Percentiles rank a stretch among this genome's conserved stretches.
Evolutionary conservation across 2,329 filamentous ascomycete genomes (phyloP).

Genomic region (Zymoseptoria crescenta): DNA sequence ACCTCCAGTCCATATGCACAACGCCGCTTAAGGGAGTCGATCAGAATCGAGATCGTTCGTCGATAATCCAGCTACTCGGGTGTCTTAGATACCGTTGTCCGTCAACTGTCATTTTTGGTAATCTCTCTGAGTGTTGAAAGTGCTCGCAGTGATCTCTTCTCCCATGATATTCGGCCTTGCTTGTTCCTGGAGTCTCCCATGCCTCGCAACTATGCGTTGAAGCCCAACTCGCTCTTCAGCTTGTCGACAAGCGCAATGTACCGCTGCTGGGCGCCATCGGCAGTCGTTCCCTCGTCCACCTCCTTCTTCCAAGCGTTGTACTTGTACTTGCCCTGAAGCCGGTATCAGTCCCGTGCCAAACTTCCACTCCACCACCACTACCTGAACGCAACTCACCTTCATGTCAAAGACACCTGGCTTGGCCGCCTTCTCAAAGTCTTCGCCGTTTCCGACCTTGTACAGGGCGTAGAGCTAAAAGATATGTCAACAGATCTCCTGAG

Average conservation of each 20-base stretch:
- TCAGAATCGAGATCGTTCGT: too few relatives aligned
- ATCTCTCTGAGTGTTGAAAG: too few relatives aligned
- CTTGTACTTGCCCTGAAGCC: conserved; percentile 60
- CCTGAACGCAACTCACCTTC: conserved; percentile 42
- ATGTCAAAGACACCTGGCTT: conserved; percentile 63
- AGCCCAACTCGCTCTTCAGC: conserved; percentile 63
- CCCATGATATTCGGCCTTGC: too few relatives aligned
- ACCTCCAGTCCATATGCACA: too few relatives aligned
- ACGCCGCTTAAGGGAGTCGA: too few relatives aligned
- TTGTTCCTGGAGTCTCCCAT: too few relatives aligned
- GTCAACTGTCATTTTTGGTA: too few relatives aligned
- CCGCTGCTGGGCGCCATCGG: conserved; percentile 62
- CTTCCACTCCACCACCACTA: background rate
- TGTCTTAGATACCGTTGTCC: too few relatives aligned
- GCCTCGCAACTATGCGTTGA: conserved; percentile 44
- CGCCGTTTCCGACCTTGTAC: conserved; percentile 39
- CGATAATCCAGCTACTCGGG: too few relatives aligned
- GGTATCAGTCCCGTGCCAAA: background rate
- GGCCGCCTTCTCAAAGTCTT: conserved; percentile 32
- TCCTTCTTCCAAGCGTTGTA: conserved; percentile 67
- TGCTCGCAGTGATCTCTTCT: too few relatives aligned
- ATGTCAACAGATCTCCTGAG: background rate
- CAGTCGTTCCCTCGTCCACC: conserved; percentile 54
- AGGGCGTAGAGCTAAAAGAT: conserved; percentile 46
- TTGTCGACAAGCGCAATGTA: conserved; percentile 68